Base-by-base conservation (phyloP, 2,329 filamentous ascomycete genomes). In the Niveomyces coronatus region DNA sequence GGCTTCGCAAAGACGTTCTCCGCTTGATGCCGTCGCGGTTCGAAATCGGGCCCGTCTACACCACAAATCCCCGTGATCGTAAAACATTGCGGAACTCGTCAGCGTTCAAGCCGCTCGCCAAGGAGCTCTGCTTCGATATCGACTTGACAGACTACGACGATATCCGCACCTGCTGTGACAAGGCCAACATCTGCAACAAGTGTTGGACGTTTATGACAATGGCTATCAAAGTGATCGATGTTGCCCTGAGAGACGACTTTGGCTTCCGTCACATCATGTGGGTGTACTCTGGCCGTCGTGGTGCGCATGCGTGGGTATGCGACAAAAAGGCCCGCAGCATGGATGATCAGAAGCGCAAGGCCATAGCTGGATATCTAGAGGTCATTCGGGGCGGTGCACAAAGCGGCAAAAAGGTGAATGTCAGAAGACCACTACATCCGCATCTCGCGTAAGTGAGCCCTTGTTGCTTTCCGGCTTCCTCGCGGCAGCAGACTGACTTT, bases 101-200 rank as follows among this genome's bases (percentile, higher is more conserved):
- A 33, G 77, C 85, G 8, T 95, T 98, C 64, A 82, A 81, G 46
- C 89, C 91, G 0, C 60, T 95, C 22, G 74, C 84, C 40, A 98
- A 98, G 59, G 91, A 98, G 59, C 67, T 98, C 27, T 94, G 94
- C 51, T 96, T 98, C 60, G 91, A 98, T 81, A 96, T 98, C 52
- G 91, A 98, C 74, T 74, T 98, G 74, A 96, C 91, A 39, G 91
- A 96, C 63, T 98, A 98, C 62, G 91, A 98, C 57, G 86, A 94
- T 47, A 85, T 98, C 47, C 80, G 91, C 49, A 95, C 88, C 19
- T 98, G 91, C 63, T 98, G 91, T 58, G 79, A 81, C 52, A 88
- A 89, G 56, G 86, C 89, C 8, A 93, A 85, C 49, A 96, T 98
- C 47, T 98, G 91, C 58, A 71, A 70, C 47, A 91, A 88, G 57